Conservation (phyloP, 441 rosid genomes). For the California macrophylla region DNA sequence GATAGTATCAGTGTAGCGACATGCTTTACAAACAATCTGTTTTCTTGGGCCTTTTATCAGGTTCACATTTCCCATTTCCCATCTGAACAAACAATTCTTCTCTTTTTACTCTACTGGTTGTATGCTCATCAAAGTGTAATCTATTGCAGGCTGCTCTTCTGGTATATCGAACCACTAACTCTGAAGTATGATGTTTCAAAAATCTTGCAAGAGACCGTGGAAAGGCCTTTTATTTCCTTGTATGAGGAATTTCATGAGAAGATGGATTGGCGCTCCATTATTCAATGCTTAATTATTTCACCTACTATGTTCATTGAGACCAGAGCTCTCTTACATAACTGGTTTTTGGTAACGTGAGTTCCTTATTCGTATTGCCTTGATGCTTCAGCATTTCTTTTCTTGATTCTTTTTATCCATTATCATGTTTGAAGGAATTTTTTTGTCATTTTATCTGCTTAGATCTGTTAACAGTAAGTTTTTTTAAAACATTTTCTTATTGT, state of each 20-base stretch:
- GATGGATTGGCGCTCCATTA: conserved; percentile 41
- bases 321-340: conserved; percentile 55
- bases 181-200: conserved; percentile 46
- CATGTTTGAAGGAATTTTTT: not conserved
- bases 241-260: conserved; percentile 43
- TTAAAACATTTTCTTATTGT: not conserved
- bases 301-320: conserved; percentile 41
- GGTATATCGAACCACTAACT: conserved; percentile 57
- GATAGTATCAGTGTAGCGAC: not conserved
- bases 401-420: conserved; percentile 5
- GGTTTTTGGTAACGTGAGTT: conserved; percentile 69
- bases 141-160: conserved; percentile 48
- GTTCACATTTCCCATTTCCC: conserved; percentile 3
- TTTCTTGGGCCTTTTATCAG: not conserved
- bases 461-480: not conserved
- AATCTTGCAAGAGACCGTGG: conserved; percentile 38
- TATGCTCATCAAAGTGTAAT: not conserved
- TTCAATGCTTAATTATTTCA: conserved; percentile 45
- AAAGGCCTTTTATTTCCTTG: conserved; percentile 58
- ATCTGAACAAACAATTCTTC: not conserved
- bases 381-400: not conserved
- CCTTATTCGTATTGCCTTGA: not conserved
- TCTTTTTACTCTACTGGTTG: not conserved
- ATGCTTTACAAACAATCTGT: not conserved
- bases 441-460: not conserved